These are phyloP conservation scores for Bipolaris zeicola DNA, from an alignment of 2,329 filamentous ascomycete species.

Conservation along the genomic window DNA sequence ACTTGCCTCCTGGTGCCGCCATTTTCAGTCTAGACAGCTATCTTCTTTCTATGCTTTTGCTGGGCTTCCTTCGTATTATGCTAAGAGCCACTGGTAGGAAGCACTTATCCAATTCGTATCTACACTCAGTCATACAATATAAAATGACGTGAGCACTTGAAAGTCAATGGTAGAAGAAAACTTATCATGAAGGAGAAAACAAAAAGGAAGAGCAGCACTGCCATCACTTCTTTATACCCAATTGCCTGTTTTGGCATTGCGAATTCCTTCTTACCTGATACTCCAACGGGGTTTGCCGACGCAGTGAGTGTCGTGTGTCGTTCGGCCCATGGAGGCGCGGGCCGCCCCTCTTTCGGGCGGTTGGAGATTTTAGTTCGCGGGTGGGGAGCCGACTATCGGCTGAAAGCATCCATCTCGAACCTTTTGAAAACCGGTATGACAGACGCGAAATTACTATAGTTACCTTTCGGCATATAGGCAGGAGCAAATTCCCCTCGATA, in stretches of 20 bases:
- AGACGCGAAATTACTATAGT: neutral
- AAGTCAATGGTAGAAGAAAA: neutral
- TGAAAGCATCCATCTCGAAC: neutral
- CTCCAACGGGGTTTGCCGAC: neutral
- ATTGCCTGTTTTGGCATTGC: neutral
- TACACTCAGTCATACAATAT: neutral
- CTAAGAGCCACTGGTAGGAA: neutral
- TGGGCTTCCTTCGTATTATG: neutral
- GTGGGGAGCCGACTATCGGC: neutral
- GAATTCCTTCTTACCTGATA: neutral
- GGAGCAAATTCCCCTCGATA: neutral
- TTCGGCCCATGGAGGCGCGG: neutral
- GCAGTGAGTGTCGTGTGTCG: neutral
- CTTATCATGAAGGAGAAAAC: neutral
- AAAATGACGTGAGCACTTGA: neutral
- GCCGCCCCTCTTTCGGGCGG: neutral
- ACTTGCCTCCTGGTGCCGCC: slow-evolving; percentile 50
- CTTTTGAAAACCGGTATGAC: neutral
- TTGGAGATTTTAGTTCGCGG: neutral
- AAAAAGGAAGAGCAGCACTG: neutral
- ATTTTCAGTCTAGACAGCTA: slow-evolving; percentile 29
- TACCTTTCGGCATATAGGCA: neutral
- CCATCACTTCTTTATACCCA: neutral
- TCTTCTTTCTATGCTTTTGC: neutral
- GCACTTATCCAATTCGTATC: neutral